Percentiles rank a stretch among this genome's conserved stretches.
Evolutionary conservation across 306 rosid genomes (phyloP).

Genomic region (Abrus precatorius): DNA sequence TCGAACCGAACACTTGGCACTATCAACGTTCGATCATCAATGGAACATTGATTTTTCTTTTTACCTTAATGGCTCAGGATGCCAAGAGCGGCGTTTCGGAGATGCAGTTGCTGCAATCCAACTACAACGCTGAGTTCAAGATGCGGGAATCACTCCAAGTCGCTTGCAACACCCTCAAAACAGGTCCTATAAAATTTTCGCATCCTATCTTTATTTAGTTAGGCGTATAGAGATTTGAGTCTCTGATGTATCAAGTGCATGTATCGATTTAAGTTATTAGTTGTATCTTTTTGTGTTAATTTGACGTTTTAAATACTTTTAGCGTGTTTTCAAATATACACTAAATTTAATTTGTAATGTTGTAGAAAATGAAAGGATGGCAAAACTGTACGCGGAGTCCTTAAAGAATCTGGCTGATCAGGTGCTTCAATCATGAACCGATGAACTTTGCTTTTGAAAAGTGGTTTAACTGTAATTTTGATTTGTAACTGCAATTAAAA

Average conservation of each 20-base stretch:
- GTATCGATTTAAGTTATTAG: too few species aligned
- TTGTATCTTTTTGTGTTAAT: too few species aligned
- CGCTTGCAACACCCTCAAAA: conserved; percentile 58
- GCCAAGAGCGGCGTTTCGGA: conserved; percentile 61
- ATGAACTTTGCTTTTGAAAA: neutral
- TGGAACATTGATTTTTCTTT: neutral
- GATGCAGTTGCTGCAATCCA: conserved; percentile 60
- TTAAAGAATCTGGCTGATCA: conserved; percentile 67
- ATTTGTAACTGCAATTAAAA: conserved; percentile 5
- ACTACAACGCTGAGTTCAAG: conserved; percentile 56
- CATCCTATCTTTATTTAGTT: neutral
- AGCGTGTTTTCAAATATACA: too few species aligned
- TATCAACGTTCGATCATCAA: neutral
- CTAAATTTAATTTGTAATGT: conserved; percentile 22
- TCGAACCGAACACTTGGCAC: neutral
- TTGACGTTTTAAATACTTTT: too few species aligned
- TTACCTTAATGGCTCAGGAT: conserved; percentile 52
- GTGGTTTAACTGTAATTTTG: neutral
- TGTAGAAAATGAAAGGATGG: conserved; percentile 71
- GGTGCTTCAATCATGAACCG: conserved; percentile 42
- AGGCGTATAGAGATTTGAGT: neutral
- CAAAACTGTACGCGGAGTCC: conserved; percentile 61
- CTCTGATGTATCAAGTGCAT: too few species aligned
- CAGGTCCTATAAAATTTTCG: conserved; percentile 45
- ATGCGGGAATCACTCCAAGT: conserved; percentile 70